These are phyloP conservation scores for Colletotrichum navitas DNA, from an alignment of 2,329 filamentous ascomycete genomes.

Conservation along the genomic window DNA sequence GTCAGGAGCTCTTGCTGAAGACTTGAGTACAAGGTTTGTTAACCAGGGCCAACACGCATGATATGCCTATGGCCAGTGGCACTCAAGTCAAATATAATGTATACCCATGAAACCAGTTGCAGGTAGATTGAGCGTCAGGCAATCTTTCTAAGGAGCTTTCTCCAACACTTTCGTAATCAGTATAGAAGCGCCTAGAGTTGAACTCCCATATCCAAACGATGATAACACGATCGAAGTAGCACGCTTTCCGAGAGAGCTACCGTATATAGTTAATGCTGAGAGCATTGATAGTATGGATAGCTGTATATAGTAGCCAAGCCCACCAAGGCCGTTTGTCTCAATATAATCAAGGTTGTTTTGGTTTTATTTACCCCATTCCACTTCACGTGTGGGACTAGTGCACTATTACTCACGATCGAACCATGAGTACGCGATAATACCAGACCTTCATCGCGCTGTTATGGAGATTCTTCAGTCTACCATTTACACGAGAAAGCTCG, in stretches of 20 bases:
- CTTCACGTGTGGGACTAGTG: neutral
- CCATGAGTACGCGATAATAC: neutral
- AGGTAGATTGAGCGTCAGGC: too few relatives aligned
- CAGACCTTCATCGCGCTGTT: neutral
- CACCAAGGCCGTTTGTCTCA: neutral
- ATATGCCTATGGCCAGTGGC: neutral
- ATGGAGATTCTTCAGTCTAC: neutral
- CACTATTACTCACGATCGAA: neutral
- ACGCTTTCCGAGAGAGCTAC: too few relatives aligned
- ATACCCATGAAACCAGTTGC: too few relatives aligned
- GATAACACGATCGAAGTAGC: neutral
- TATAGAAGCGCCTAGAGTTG: fast-evolving
- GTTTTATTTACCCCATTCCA: neutral
- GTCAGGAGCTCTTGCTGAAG: fast-evolving
- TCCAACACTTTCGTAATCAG: neutral
- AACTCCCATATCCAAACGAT: neutral
- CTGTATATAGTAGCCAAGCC: neutral
- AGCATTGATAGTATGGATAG: neutral
- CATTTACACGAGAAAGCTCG: neutral
- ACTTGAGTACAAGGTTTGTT: neutral
- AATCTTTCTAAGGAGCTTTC: too few relatives aligned
- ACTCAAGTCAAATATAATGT: too few relatives aligned
- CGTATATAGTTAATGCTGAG: neutral
- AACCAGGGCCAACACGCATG: neutral
- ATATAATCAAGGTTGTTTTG: neutral